Base-by-base conservation (phyloP, 202 grass and related monocot genomes). In the Saccharum hybrid region DNA sequence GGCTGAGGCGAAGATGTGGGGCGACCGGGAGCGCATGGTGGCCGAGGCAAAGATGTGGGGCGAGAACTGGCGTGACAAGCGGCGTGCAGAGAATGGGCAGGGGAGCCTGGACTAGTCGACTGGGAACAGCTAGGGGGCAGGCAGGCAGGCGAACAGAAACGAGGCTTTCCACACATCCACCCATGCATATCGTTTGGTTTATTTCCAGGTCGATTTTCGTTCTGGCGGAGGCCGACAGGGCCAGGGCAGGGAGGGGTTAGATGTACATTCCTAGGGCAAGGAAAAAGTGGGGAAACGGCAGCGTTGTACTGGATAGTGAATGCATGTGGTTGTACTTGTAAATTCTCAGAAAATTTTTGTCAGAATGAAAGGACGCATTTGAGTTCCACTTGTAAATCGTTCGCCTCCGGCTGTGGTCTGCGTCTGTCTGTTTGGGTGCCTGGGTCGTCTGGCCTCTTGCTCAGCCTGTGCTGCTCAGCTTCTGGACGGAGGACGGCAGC, bases 31-130 rank as follows among this genome's bases (percentile, higher is more conserved):
- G 40, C 84, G 90, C 52, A 85, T 85, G 75, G 82, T 94, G 22
- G 91, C 88, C 0, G 91, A 94, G 77, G 91, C 91, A 0, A 94
- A 88, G 83, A 87, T 91, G 78, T 94, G 92, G 92, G 94, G 94
- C 1, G 90, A 93, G 87, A 94, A 97, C 51, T 97, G 92, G 92
- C 81, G 95, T 56, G 95, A 97, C 72, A 97, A 97, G 75, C 86
- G 82, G 36, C 92, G 81, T 10, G 87, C 85, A 0, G 68, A 77
- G 21, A 89, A 97, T 18, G 74, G 60, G 21, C 66, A 97, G 46
- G 89, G 87, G 11, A 75, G 67, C 71, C 76, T 78, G 57, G 84
- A 92, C 85, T 87, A 76, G 69, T 83, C 14, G 46, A 94, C 66
- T 10, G 26, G 82, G 54, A 84, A 66, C 68, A 87, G 76, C 49